phyloP scores from a whole-genome alignment of 441 rosid species.

The Cnidoscolus chayamansa region DNA sequence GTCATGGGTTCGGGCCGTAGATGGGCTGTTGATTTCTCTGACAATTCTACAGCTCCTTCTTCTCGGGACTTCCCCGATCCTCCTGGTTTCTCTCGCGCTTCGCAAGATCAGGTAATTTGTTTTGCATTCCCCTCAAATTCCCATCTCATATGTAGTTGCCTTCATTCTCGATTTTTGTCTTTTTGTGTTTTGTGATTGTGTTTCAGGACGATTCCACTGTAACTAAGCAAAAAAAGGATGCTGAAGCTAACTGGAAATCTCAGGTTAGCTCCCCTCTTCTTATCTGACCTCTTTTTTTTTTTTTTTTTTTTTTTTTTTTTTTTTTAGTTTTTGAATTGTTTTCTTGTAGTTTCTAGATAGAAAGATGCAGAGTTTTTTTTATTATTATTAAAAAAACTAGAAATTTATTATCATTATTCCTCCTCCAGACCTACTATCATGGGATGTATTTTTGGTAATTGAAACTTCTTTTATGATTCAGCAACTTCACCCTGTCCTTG shows the following conservation, averaged over 20 bases:
- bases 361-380: background rate
- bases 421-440: background rate
- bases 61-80: conserved; percentile 92
- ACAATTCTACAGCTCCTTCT: conserved; percentile 65
- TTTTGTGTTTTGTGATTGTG: too few species aligned
- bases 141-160: too few species aligned
- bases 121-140: too few species aligned
- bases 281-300: background rate
- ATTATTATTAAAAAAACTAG: too few species aligned
- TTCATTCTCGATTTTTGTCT: too few species aligned
- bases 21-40: conserved; percentile 97
- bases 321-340: too few species aligned
- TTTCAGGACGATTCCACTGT: conserved; percentile 75
- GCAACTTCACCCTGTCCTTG: too few species aligned
- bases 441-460: background rate
- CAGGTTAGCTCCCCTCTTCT: conserved; percentile 45
- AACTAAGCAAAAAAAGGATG: conserved; percentile 90
- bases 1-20: conserved; percentile 90
- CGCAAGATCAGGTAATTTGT: conserved; percentile 66
- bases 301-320: background rate
- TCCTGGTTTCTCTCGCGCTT: conserved; percentile 81
- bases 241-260: conserved; percentile 93
- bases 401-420: background rate
- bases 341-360: background rate
- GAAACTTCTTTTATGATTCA: too few species aligned